Conservation (phyloP, 2,329 filamentous ascomycete genomes). For the Arthrinium puccinioides region DNA sequence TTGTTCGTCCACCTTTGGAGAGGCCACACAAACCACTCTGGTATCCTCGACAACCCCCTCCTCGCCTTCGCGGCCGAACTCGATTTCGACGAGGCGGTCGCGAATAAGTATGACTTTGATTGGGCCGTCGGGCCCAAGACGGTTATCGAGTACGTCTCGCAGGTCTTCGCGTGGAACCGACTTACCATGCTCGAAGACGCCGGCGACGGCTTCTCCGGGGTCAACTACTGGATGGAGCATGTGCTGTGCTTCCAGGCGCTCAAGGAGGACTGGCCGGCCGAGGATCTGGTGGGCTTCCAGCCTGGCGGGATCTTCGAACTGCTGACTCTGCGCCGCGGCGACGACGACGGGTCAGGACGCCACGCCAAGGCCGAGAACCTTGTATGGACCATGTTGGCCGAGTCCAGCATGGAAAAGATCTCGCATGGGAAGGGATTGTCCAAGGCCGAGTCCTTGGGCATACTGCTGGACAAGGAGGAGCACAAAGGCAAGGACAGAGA, state of each 20-base stretch:
- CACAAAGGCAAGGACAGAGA: slow-evolving; percentile 8
- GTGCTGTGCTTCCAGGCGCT: slow-evolving; percentile 4
- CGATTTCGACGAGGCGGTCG: slow-evolving; percentile 14
- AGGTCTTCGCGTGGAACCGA: slow-evolving; percentile 28
- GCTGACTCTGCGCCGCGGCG: slow-evolving; percentile 10
- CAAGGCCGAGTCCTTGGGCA: slow-evolving; percentile 6
- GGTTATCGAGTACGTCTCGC: slow-evolving; percentile 29
- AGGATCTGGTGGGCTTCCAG: slow-evolving; percentile 11
- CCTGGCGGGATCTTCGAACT: slow-evolving; percentile 14
- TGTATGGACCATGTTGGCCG: slow-evolving; percentile 7
- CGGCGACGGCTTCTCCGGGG: slow-evolving; percentile 15
- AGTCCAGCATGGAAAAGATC: slow-evolving; percentile 11
- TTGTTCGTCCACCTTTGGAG: slow-evolving; percentile 23
- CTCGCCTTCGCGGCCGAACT: slow-evolving; percentile 18
- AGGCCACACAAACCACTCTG: slow-evolving; percentile 16
- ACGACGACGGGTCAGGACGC: slow-evolving; percentile 7
- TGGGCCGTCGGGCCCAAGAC: slow-evolving; percentile 22
- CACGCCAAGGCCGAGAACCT: slow-evolving; percentile 8
- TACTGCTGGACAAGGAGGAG: slow-evolving; percentile 9
- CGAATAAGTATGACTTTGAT: slow-evolving; percentile 17
- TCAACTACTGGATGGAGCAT: slow-evolving; percentile 13
- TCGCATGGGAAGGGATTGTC: slow-evolving; percentile 9
- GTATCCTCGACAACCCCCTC: slow-evolving; percentile 17
- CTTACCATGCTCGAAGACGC: slow-evolving; percentile 16
- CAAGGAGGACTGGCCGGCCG: slow-evolving; percentile 6